Evolutionary conservation across 2,329 filamentous ascomycete genomes (phyloP), one percentile per base, ranked within the genome.

Genomic region (Pseudogymnoascus sp.): DNA sequence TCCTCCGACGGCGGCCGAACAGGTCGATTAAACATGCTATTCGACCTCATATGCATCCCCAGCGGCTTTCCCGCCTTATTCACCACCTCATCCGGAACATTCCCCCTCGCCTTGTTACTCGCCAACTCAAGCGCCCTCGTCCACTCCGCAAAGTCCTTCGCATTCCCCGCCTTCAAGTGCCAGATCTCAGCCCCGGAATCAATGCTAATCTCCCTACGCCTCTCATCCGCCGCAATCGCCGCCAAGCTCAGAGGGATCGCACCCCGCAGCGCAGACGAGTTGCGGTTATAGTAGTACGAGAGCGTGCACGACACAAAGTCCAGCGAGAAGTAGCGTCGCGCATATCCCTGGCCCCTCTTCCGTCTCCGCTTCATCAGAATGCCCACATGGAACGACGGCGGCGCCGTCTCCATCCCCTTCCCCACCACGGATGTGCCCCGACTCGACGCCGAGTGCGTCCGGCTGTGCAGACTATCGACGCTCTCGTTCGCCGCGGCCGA

Each of bases 181-280:
- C 94, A 99, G 25, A 99, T 86, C 75, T 99, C 94, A 2, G 94
- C 92, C 1, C 94, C 94, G 0, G 94, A 97, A 73, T 99, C 94
- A 63, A 99, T 94, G 44, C 89, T 96, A 62, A 99, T 96, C 74
- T 97, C 93, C 67, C 92, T 84, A 38, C 90, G 86, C 70, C 90
- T 86, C 73, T 94, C 91, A 72, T 96, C 92, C 6, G 91, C 91
- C 3, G 92, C 90, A 64, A 99, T 89, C 4, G 91, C 94, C 14
- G 94, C 94, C 61, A 99, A 78, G 25, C 91, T 94, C 7, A 99
- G 81, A 0, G 94, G 94, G 61, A 99, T 94, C 6, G 94, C 92
- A 16, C 94, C 94, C 65, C 94, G 86, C 47, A 99, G 80, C 1
- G 93, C 92, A 5, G 93, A 95, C 4, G 93, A 96, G 72, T 95